Base-by-base conservation (phyloP, 768 basidiomycete species). In the Russula ochroleuca region DNA sequence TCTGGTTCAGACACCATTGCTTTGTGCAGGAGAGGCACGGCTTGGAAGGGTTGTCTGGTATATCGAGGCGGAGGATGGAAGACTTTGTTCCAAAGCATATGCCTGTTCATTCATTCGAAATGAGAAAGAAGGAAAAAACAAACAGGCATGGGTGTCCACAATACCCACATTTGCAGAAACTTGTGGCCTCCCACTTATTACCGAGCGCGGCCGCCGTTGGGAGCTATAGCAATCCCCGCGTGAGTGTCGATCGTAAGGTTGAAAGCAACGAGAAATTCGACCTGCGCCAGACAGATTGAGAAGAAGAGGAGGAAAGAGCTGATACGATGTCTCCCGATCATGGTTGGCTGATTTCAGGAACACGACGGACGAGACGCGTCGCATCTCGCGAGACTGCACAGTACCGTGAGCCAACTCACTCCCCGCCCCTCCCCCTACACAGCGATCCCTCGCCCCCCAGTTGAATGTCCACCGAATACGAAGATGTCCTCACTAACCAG, bases 401-500 rank as follows among this genome's bases (percentile, higher is more conserved):
- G 48, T 17, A 49, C 48, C 48, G 47, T 23, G 23, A 25, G n/a
- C 35, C 23, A 15, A 63, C 23, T 43, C 25, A 57, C 6, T 21
- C 19, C 50, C 21, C 33, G 19, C 25, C 6, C 37, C 33, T 28
- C 28, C 28, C 2, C 15, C 14, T 37, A 33, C 48, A 41, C 41
- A 28, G 13, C 31, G 9, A 19, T 41, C 25, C n/a, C 35, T 54
- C 52, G 50, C 25, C 14, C 52, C 41, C 28, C 41, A 33, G 40
- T 21, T 57, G 64, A 57, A 94, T 93, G 92, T 86, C 88, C 67
- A 83, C 86, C 59, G 92, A 93, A 78, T 93, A 86, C 76, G 92
- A 94, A 74, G 92, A 94, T 74, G 92, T 94, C 69, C 84, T 97
- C 74, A 96, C 95, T 63, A 98, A 98, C 79, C 96, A 98, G 77